Conservation (phyloP, 148 eudicot species). For the Beta vulgaris region DNA sequence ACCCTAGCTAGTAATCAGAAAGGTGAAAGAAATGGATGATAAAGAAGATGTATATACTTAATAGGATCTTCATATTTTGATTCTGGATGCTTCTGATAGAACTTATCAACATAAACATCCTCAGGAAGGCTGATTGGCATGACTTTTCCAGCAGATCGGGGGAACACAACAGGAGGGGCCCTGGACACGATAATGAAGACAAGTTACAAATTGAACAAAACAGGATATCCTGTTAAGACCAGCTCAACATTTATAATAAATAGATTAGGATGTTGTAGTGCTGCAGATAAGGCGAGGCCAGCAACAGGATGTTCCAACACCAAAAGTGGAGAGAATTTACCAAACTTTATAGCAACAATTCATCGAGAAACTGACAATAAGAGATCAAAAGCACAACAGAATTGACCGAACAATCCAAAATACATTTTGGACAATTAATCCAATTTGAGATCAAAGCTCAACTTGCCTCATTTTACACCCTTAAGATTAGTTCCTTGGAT, state of each 20-base stretch:
- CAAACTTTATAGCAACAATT: background rate
- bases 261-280: background rate
- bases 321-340: background rate
- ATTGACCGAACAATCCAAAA: background rate
- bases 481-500: background rate
- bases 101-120: constrained; percentile 66
- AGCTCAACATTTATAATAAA: no score
- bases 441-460: background rate
- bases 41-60: constrained; percentile 47
- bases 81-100: constrained; percentile 66
- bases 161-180: constrained; percentile 86
- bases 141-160: constrained; percentile 60
- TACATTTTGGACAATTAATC: background rate
- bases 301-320: background rate
- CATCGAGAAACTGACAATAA: background rate
- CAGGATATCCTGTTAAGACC: background rate
- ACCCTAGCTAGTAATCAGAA: background rate
- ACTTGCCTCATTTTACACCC: background rate
- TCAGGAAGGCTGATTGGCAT: constrained; percentile 68
- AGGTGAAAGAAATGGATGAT: background rate
- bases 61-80: constrained; percentile 77
- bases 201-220: background rate
- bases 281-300: no score
- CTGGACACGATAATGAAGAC: constrained; percentile 35
- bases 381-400: background rate